Evolutionary conservation across 768 basidiomycete genomes (phyloP).

Genomic region (Suillus clintonianus): DNA sequence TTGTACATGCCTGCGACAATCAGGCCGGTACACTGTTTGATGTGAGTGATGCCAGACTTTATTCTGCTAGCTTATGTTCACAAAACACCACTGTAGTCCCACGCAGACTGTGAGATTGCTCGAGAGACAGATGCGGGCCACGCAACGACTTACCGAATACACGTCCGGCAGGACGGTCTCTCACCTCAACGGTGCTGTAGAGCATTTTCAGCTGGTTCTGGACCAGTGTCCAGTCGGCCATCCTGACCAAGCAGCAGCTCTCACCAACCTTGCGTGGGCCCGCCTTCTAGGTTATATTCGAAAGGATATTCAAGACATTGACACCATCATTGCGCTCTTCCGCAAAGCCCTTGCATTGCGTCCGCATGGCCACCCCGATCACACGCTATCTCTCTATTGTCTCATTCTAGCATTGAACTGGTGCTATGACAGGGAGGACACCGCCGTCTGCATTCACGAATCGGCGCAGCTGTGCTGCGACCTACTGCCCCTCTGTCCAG

Average conservation of each 20-base stretch:
- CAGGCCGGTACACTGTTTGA: neutral
- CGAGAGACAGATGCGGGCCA: neutral
- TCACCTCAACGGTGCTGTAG: neutral
- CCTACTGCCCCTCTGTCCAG: neutral
- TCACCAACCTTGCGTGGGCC: conserved; percentile 1
- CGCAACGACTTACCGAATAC: neutral
- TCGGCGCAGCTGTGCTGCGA: neutral
- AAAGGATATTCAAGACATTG: neutral
- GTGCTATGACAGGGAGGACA: conserved; percentile 7
- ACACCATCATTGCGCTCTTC: neutral
- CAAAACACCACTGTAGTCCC: neutral
- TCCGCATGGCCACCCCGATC: conserved; percentile 8
- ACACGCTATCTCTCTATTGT: conserved; percentile 4
- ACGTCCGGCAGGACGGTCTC: neutral
- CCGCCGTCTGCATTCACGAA: conserved; percentile 16
- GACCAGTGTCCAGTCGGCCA: neutral
- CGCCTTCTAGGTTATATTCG: neutral
- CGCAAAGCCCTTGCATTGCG: conserved; percentile 7
- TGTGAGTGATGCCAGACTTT: neutral
- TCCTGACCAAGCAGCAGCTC: neutral
- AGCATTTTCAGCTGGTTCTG: neutral
- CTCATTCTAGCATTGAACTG: conserved; percentile 10
- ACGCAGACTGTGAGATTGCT: neutral
- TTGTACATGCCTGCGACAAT: neutral
- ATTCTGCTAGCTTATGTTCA: neutral